Base-by-base conservation (phyloP, 163 green algal species). In the Chlorella variabilis region DNA sequence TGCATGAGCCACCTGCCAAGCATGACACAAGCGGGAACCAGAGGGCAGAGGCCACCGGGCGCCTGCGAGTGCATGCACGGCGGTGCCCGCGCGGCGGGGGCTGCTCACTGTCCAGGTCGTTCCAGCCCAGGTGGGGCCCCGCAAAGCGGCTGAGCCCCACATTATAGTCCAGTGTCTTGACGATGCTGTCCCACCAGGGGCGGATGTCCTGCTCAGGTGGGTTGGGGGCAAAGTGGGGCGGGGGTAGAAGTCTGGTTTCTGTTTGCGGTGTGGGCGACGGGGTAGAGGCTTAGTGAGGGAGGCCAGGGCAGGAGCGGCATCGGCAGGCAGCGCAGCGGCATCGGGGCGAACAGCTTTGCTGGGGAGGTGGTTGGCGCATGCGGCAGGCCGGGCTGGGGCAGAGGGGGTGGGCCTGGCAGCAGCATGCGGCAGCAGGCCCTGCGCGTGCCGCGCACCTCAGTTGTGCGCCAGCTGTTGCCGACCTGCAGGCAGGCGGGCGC, bases 61-160 rank as follows among this genome's bases (percentile, higher is more conserved):
- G n/a, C n/a, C n/a, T n/a, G n/a, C n/a, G n/a, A n/a, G n/a, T n/a
- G n/a, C n/a, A n/a, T n/a, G n/a, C n/a, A n/a, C n/a, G n/a, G n/a
- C n/a, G n/a, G n/a, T n/a, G n/a, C n/a, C n/a, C n/a, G n/a, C n/a
- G n/a, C n/a, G n/a, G n/a, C n/a, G n/a, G n/a, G n/a, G n/a, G n/a
- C n/a, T 21, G 17, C 59, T 67, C 29, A 67, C 59, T 97, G 87
- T 97, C 93, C 8, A 92, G 91, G 85, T 97, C 93, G 84, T 96
- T 94, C 84, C 87, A 96, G 79, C 73, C 90, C 38, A 4, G 6
- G 42, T 80, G 91, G 7, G 91, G 89, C 2, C 91, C 92, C 8
- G 86, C 92, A 91, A 86, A 92, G 13, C 71, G 74, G 0, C 80
- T 78, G 29, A 95, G 82, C 8, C 89, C 87, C 11, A 91, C 76